These are phyloP conservation scores for Aspergillus calidoustus DNA, from an alignment of 2,329 filamentous ascomycete species.

Conservation along the genomic window DNA sequence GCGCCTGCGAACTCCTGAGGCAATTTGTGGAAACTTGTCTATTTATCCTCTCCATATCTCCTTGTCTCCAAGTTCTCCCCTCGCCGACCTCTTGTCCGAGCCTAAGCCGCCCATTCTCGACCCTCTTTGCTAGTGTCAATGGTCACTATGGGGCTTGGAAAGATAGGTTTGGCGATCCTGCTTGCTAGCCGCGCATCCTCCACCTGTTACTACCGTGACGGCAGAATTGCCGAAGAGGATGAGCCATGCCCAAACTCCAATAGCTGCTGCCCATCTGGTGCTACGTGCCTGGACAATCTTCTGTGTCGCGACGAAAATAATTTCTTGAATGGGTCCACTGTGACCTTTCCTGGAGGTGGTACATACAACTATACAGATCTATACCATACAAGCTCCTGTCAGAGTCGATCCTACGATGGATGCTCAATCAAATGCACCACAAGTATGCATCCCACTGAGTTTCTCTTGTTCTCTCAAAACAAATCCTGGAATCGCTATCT, in stretches of 20 bases:
- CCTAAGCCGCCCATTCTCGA: not conserved
- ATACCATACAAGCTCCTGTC: slow-evolving; percentile 1
- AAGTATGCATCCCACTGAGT: not conserved
- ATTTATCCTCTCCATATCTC: not conserved
- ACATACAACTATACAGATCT: slow-evolving; percentile 2
- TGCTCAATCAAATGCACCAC: not conserved
- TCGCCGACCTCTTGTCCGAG: not conserved
- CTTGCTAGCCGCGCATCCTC: not conserved
- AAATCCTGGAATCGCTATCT: not conserved
- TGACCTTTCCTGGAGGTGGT: not conserved
- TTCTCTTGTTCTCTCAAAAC: not conserved
- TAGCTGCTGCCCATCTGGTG: slow-evolving; percentile 1
- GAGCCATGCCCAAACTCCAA: not conserved
- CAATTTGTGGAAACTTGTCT: not conserved
- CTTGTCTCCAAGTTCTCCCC: not conserved
- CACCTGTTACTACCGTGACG: slow-evolving; percentile 7
- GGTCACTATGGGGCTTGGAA: not conserved
- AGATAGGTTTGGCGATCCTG: not conserved
- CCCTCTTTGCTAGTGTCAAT: not conserved
- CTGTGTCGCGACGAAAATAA: slow-evolving; percentile 6
- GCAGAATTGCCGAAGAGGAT: not conserved
- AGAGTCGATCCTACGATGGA: not conserved
- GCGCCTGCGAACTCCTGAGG: too few species aligned
- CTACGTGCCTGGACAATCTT: not conserved
- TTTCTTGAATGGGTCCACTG: not conserved